Conservation (phyloP, 768 basidiomycete genomes). For the Hericium erinaceus region DNA sequence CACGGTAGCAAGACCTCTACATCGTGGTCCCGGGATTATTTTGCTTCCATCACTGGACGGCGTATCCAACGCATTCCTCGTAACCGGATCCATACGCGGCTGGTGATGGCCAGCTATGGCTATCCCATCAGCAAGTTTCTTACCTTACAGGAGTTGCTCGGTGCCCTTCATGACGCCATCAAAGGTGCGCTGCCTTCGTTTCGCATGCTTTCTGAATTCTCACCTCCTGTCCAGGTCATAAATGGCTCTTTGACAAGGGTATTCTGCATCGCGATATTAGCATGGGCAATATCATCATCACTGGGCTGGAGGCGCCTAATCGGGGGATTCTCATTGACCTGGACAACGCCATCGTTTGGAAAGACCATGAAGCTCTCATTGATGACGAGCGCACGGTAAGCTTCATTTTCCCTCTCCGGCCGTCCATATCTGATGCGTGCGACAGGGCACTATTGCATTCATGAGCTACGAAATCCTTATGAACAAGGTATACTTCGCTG, state of each 20-base stretch:
- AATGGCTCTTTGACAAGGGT: neutral
- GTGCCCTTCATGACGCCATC: neutral
- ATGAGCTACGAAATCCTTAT: neutral
- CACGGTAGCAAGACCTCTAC: no score
- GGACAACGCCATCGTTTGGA: neutral
- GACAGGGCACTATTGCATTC: neutral
- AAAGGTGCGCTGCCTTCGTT: neutral
- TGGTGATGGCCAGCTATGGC: neutral
- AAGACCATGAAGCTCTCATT: neutral
- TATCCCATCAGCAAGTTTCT: neutral
- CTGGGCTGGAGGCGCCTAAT: neutral
- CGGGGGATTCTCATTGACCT: neutral
- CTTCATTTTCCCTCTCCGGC: neutral
- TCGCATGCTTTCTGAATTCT: no score
- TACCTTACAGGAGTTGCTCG: neutral
- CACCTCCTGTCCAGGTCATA: neutral
- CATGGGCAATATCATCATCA: neutral
- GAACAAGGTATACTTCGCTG: neutral
- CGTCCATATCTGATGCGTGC: neutral
- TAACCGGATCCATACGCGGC: neutral
- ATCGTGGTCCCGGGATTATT: no score
- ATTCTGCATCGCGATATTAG: slow-evolving; percentile 1
- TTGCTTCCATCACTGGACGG: no score
- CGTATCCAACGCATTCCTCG: neutral
- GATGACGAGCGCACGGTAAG: neutral